These are phyloP conservation scores for Pythium insidiosum DNA, from an alignment of 352 stramenopile genomes.

Conservation along the genomic window DNA sequence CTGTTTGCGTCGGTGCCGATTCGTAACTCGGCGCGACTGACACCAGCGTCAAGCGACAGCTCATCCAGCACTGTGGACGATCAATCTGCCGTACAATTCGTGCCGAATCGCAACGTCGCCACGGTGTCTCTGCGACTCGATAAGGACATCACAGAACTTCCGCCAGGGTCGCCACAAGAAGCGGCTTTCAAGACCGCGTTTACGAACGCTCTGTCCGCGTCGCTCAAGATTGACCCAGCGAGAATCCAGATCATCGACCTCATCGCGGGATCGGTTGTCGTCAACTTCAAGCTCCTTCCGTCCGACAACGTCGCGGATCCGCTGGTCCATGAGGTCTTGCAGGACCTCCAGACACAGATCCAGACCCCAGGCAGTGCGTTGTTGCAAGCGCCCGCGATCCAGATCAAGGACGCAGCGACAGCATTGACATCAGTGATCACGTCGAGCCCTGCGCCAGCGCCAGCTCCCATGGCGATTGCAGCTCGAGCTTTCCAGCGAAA, in stretches of 20 bases:
- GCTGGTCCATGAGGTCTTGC: conserved; percentile 34
- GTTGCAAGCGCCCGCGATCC: conserved; percentile 22
- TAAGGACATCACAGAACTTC: conserved; percentile 49
- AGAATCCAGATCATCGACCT: conserved; percentile 45
- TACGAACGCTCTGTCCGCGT: conserved; percentile 17
- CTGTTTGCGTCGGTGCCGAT: conserved; percentile 34
- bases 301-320: conserved; percentile 37
- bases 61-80: conserved; percentile 9
- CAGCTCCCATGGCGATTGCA: conserved; percentile 22
- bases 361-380: conserved; percentile 26
- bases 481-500: conserved; percentile 49
- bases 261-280: conserved; percentile 47
- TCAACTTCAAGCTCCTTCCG: conserved; percentile 48
- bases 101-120: conserved; percentile 34
- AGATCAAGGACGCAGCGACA: conserved; percentile 20
- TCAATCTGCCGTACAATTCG: conserved; percentile 23
- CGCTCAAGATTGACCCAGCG: conserved; percentile 36
- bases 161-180: conserved; percentile 38
- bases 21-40: too few species aligned
- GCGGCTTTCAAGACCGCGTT: conserved; percentile 40
- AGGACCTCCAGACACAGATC: conserved; percentile 35
- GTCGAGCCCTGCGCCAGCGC: conserved; percentile 4
- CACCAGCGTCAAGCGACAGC: too few species aligned
- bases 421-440: conserved; percentile 25
- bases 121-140: conserved; percentile 43